Conservation (phyloP, 2,329 filamentous ascomycete species). For the Arachnomyces sp. region DNA sequence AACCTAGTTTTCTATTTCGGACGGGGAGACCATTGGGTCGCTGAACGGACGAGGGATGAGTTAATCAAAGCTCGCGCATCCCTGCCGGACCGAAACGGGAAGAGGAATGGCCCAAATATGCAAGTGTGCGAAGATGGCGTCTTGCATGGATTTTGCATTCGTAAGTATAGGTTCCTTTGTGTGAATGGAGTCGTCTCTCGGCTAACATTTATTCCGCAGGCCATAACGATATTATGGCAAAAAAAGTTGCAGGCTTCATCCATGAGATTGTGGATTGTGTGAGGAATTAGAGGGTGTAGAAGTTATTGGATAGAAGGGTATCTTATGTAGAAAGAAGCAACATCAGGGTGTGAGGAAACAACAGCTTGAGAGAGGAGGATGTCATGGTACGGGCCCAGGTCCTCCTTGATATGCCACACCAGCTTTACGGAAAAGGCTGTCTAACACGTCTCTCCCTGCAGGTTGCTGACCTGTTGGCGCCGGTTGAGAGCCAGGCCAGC, state of each 20-base stretch:
- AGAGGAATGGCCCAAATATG: slow-evolving; percentile 41
- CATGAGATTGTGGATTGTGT: slow-evolving; percentile 28
- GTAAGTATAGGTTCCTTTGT: slow-evolving; percentile 25
- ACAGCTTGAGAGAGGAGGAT: not conserved
- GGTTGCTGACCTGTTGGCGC: not conserved
- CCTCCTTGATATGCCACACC: slow-evolving; percentile 23
- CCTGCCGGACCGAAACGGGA: slow-evolving; percentile 1
- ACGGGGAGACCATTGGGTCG: slow-evolving; percentile 54
- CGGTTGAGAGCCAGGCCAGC: slow-evolving; percentile 3
- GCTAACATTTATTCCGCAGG: slow-evolving; percentile 14
- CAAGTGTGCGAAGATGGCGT: slow-evolving; percentile 47
- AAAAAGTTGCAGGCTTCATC: slow-evolving; percentile 43
- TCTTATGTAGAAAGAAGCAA: no score
- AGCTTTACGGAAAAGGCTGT: slow-evolving; percentile 36
- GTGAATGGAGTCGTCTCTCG: no score
- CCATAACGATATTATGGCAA: slow-evolving; percentile 42
- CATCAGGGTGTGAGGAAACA: no score
- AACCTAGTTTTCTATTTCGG: slow-evolving; percentile 53
- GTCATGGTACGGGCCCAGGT: slow-evolving; percentile 1
- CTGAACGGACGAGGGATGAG: slow-evolving; percentile 48
- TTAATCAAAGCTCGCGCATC: slow-evolving; percentile 40
- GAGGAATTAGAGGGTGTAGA: slow-evolving; percentile 6
- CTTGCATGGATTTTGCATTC: slow-evolving; percentile 53
- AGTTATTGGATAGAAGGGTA: not conserved
- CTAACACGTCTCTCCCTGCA: slow-evolving; percentile 28